Percentiles rank a stretch among this genome's conserved stretches.
These are phyloP conservation scores for Penicillium sp. DNA, from an alignment of 2,329 filamentous ascomycete species.

Conservation along the genomic window DNA sequence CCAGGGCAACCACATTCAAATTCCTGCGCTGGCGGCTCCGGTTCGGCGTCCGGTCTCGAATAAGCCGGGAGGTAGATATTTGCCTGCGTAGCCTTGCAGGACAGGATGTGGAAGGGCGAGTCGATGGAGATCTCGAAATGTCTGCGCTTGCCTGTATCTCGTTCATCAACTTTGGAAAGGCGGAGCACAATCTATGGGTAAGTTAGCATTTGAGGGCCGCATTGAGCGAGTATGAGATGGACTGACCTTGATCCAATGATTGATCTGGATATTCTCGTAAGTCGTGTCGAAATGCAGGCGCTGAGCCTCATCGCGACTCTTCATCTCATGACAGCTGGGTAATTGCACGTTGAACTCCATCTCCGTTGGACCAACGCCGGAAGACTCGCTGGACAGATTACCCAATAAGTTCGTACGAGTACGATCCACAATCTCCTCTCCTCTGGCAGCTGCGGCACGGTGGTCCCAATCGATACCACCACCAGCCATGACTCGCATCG, in stretches of 20 bases:
- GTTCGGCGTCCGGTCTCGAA: slow-evolving; percentile 54
- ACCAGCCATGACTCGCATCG: slow-evolving; percentile 72
- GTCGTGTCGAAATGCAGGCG: slow-evolving; percentile 85
- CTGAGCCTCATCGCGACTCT: slow-evolving; percentile 63
- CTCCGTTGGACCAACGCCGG: slow-evolving; percentile 81
- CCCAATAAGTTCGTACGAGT: slow-evolving; percentile 72
- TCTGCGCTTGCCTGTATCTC: slow-evolving; percentile 73
- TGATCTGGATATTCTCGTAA: slow-evolving; percentile 89
- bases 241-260: slow-evolving; percentile 91
- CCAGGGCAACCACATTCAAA: slow-evolving; percentile 67
- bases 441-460: slow-evolving; percentile 55
- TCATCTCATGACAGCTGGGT: slow-evolving; percentile 83
- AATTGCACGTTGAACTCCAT: slow-evolving; percentile 93
- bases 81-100: slow-evolving; percentile 86
- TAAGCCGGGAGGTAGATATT: slow-evolving; percentile 86
- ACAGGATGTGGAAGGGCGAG: slow-evolving; percentile 88
- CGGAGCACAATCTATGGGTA: slow-evolving; percentile 76
- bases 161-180: slow-evolving; percentile 76
- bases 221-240: background rate
- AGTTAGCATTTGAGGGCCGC: slow-evolving; percentile 10
- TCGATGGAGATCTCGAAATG: slow-evolving; percentile 97
- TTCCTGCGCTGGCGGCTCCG: slow-evolving; percentile 53
- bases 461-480: slow-evolving; percentile 71
- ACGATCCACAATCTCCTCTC: slow-evolving; percentile 53
- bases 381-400: slow-evolving; percentile 70